Conservation (phyloP, 148 eudicot species). For the Bassia scoparia region DNA sequence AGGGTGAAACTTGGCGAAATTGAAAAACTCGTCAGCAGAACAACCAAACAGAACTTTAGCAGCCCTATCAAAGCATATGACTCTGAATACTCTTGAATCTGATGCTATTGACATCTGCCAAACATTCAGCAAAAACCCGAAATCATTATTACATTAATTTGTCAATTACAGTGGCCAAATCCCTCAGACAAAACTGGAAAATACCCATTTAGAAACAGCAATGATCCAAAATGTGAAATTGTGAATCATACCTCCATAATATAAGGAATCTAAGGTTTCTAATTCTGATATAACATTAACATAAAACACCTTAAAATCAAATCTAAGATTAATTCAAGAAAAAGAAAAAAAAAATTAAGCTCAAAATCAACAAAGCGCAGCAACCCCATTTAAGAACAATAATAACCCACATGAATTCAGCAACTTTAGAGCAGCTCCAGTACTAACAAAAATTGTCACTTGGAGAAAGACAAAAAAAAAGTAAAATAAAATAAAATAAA, state of each 20-base stretch:
- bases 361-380: too few relatives aligned
- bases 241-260: too few relatives aligned
- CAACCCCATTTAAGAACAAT: not conserved
- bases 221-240: not conserved
- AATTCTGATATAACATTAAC: too few relatives aligned
- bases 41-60: constrained; percentile 86
- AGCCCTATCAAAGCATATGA: constrained; percentile 82
- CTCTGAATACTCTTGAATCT: constrained; percentile 62
- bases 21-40: constrained; percentile 81
- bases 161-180: not conserved
- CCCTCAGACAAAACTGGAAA: not conserved
- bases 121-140: not conserved
- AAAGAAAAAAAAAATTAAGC: too few relatives aligned
- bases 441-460: too few relatives aligned
- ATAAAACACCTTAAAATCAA: too few relatives aligned
- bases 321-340: too few relatives aligned
- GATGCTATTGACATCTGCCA: constrained; percentile 72
- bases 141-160: not conserved
- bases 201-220: not conserved
- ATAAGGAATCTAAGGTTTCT: too few relatives aligned
- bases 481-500: too few relatives aligned
- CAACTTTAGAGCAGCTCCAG: too few relatives aligned
- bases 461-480: too few relatives aligned
- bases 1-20: constrained; percentile 69
- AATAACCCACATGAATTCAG: not conserved